Conservation (phyloP, 345 rosid genomes). For the Acer saccharum region DNA sequence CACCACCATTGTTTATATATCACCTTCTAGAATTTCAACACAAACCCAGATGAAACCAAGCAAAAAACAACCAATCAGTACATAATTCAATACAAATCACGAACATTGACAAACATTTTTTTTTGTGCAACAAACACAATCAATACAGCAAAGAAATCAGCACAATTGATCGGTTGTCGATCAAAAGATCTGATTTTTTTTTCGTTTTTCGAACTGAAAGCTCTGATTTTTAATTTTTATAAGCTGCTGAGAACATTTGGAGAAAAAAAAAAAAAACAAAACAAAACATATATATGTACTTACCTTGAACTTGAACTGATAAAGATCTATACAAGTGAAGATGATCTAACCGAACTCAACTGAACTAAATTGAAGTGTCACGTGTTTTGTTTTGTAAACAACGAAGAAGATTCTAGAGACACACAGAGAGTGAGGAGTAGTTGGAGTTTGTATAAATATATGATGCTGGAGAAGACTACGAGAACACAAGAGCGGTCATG, state of each 20-base stretch:
- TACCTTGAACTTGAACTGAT: neutral
- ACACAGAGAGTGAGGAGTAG: neutral
- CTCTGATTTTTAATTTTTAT: neutral
- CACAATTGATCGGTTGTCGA: too few relatives aligned
- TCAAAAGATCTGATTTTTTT: neutral
- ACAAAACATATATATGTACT: neutral
- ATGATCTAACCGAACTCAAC: neutral
- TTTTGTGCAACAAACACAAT: neutral
- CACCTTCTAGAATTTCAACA: neutral
- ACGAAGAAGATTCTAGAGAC: constrained; percentile 41
- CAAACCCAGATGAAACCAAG: neutral
- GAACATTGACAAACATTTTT: neutral
- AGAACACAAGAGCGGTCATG: neutral
- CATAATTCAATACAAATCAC: neutral
- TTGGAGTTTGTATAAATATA: neutral
- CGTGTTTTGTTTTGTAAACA: constrained; percentile 5
- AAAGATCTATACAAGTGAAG: neutral
- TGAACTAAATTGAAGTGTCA: neutral
- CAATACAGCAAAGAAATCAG: neutral
- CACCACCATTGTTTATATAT: constrained; percentile 45
- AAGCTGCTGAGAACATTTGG: neutral
- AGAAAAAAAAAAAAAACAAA: neutral
- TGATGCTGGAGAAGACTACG: neutral
- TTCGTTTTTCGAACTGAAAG: neutral
- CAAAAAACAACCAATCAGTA: neutral